Evolutionary conservation across 306 rosid species (phyloP).

Genomic region (Cyclanthera cordifolia): DNA sequence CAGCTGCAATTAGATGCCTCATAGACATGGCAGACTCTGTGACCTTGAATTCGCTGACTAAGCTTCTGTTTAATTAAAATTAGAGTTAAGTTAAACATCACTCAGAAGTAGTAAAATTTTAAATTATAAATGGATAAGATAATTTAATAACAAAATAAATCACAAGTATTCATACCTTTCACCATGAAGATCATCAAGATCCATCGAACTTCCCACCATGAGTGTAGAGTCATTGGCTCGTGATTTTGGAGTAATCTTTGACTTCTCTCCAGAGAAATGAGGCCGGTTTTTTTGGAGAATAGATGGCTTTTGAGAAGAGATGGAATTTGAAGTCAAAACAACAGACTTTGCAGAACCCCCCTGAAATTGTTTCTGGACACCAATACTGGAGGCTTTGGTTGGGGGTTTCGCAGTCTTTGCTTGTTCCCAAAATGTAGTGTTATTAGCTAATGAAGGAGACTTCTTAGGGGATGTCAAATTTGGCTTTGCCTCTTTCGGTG

Average conservation of each 20-base stretch:
- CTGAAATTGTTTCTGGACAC: constrained; percentile 40
- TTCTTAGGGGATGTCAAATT: constrained; percentile 44
- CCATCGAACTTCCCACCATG: constrained; percentile 35
- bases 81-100: constrained; percentile 34
- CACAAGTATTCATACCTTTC: constrained; percentile 43
- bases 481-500: constrained; percentile 38
- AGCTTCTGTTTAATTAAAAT: background rate
- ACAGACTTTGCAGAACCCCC: constrained; percentile 30
- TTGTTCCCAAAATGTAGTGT: constrained; percentile 35
- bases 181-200: constrained; percentile 33
- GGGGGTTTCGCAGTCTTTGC: constrained; percentile 40
- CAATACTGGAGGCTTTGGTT: constrained; percentile 31
- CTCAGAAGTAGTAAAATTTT: constrained; percentile 29
- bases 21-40: constrained; percentile 57
- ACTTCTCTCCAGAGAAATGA: constrained; percentile 41
- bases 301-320: constrained; percentile 44
- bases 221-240: constrained; percentile 35
- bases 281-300: constrained; percentile 38
- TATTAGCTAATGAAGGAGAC: constrained; percentile 40
- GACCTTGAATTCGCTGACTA: constrained; percentile 34
- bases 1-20: constrained; percentile 90
- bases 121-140: constrained; percentile 3
- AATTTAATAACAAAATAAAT: background rate
- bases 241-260: constrained; percentile 40
- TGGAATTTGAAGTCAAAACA: constrained; percentile 21